phyloP scores from a whole-genome alignment of 805 yeast genomes.

The Candida nemodendra region DNA sequence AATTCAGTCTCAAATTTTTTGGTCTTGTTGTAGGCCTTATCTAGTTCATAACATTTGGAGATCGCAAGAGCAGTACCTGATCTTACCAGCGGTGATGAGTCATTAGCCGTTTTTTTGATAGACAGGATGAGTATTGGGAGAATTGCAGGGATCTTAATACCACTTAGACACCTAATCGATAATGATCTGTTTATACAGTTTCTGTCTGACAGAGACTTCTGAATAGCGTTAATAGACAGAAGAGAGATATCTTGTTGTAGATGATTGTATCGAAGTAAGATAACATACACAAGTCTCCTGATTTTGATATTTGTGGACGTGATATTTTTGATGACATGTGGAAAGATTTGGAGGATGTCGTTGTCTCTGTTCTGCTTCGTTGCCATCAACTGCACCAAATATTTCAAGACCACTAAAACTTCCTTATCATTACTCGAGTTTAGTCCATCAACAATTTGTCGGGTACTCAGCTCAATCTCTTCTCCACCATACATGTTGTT shows the following conservation, averaged over 20 bases:
- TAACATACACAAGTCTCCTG: slow-evolving; percentile 73
- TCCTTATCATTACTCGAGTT: slow-evolving; percentile 71
- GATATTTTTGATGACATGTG: slow-evolving; percentile 87
- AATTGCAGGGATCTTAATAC: slow-evolving; percentile 79
- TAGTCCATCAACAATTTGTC: slow-evolving; percentile 63
- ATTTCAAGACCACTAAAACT: slow-evolving; percentile 56
- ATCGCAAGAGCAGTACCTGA: slow-evolving; percentile 76
- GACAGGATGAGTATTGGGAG: slow-evolving; percentile 76
- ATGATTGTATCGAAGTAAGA: slow-evolving; percentile 75
- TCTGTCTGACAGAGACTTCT: slow-evolving; percentile 72
- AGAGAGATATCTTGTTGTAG: slow-evolving; percentile 86
- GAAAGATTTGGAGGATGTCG: slow-evolving; percentile 55
- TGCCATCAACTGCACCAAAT: slow-evolving; percentile 46
- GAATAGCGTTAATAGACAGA: slow-evolving; percentile 86
- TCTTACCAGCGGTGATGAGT: slow-evolving; percentile 76
- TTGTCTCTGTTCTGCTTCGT: slow-evolving; percentile 27
- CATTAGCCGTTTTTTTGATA: slow-evolving; percentile 64
- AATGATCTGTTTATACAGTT: slow-evolving; percentile 66
- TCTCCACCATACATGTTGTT: slow-evolving; percentile 22
- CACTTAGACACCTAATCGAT: slow-evolving; percentile 76
- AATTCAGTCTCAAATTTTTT: slow-evolving; percentile 10
- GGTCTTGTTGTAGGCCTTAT: slow-evolving; percentile 25
- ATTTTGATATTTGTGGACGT: slow-evolving; percentile 64
- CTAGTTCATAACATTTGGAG: slow-evolving; percentile 48
- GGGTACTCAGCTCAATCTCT: slow-evolving; percentile 43